Base-by-base conservation (phyloP, 1,284 basidiomycete genomes). In the Tylopilus sp. region DNA sequence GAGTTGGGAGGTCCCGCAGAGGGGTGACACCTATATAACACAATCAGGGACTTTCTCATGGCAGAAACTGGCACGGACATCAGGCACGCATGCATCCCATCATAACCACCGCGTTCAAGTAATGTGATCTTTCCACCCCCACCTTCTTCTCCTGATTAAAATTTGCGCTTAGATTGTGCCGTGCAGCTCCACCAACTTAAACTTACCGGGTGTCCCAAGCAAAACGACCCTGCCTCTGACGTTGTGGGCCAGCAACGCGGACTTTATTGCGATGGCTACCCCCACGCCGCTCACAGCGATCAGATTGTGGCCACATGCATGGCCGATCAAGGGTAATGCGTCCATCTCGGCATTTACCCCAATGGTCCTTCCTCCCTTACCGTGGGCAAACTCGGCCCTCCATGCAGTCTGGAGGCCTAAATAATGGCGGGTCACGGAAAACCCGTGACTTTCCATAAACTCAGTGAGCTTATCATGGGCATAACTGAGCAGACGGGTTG, bases 261-360 rank as follows among this genome's bases (percentile, higher is more conserved):
- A 74, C 60, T 84, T 86, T 46, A 89, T 71, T 6, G 82, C 85
- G 45, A 91, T 67, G 8, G 90, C 83, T 14, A 88, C 78, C 11
- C 84, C 91, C 20, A 91, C 80, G 24, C 91, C 91, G 46, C 81
- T 77, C 51, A 88, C 82, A 29, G 89, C 89, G 52, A 94, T 94
- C 49, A 94, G 74, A 65, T 92, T 92, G 64, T 94, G 89, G 0
- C 90, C 90, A 60, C 91, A 93, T 0, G 85, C 91, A 66, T 92
- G 83, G 5, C 83, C 83, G 45, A 85, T 73, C 17, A 77, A 73
- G 15, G 76, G 77, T n/a, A 84, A 69, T 3, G 82, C 75, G 59
- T 85, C 83, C 77, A 85, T 85, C 65, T 73, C 56, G 37, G 85
- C 83, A 64, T 89, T 90, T 47, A 89, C 71, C 4, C 85, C 88